Conservation (phyloP, 345 rosid genomes). For the Stellera chamaejasme region DNA sequence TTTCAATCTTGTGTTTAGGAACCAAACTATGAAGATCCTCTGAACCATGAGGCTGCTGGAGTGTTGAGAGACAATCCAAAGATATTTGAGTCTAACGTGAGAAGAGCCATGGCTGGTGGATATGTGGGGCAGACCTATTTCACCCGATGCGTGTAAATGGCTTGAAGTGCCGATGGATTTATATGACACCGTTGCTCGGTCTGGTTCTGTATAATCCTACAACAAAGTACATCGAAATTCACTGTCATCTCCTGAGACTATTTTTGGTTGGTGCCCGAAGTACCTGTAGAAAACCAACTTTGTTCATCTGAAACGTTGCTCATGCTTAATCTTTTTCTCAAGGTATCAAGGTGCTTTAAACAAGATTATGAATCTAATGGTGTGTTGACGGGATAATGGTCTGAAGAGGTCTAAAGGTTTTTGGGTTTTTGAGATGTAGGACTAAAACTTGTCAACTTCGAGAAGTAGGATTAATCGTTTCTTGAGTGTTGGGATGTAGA, state of each 20-base stretch:
- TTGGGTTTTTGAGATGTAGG: too few species aligned
- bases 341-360: too few species aligned
- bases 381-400: too few species aligned
- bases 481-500: too few species aligned
- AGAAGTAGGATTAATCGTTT: too few species aligned
- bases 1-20: conserved; percentile 35
- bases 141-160: conserved; percentile 49
- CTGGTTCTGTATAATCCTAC: conserved; percentile 21
- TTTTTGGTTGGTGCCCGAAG: conserved; percentile 1
- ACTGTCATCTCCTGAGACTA: conserved; percentile 14
- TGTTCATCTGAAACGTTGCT: conserved; percentile 2
- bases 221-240: conserved; percentile 9
- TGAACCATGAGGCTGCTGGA: conserved; percentile 88
- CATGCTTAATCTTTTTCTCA: background rate
- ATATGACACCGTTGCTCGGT: conserved; percentile 13
- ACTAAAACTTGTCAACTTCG: too few species aligned
- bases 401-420: too few species aligned
- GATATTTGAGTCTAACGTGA: conserved; percentile 60
- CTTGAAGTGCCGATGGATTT: conserved; percentile 10
- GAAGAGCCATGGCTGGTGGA: conserved; percentile 79
- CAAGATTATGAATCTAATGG: too few species aligned
- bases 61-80: conserved; percentile 79
- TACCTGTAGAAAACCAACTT: background rate
- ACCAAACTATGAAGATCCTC: conserved; percentile 90
- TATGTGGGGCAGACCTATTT: conserved; percentile 69